Evolutionary conservation across 2,329 filamentous ascomycete genomes (phyloP).

Genomic region (Colletotrichum tofieldiae): DNA sequence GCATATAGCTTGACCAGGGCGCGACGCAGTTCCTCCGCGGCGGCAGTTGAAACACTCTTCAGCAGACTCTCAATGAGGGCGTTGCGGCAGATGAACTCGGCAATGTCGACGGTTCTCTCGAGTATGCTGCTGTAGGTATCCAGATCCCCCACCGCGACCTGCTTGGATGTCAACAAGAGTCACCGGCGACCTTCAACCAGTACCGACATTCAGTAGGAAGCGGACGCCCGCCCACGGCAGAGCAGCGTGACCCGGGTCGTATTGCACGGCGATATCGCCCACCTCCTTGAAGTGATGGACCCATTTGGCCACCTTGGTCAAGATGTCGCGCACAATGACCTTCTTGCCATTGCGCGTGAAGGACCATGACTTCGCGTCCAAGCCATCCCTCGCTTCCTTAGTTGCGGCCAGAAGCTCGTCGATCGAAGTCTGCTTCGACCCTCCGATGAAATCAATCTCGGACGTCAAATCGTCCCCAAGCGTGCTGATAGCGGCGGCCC

Average conservation of each 20-base stretch:
- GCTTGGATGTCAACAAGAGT: neutral
- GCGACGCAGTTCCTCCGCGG: neutral
- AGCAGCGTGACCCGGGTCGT: slow-evolving; percentile 48
- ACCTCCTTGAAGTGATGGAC: slow-evolving; percentile 49
- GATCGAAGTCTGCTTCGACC: neutral
- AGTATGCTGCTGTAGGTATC: neutral
- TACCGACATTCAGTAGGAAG: slow-evolving; percentile 46
- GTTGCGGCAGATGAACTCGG: neutral
- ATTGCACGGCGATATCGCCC: slow-evolving; percentile 48
- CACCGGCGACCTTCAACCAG: slow-evolving; percentile 44
- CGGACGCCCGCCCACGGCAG: slow-evolving; percentile 50
- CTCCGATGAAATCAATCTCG: neutral
- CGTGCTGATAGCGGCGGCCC: neutral
- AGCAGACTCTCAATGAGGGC: neutral
- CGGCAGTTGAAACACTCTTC: neutral
- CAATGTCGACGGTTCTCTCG: neutral
- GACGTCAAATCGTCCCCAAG: neutral
- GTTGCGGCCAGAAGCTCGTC: neutral
- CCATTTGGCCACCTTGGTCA: slow-evolving; percentile 45
- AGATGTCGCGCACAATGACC: slow-evolving; percentile 22
- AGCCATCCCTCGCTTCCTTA: neutral
- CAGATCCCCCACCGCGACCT: neutral
- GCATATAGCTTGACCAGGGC: neutral
- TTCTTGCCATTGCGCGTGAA: neutral
- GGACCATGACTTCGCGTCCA: neutral